A percentile compares a stretch with the other conserved stretches of the same genome.
Conservation (phyloP, 306 rosid genomes). For the Castanopsis chinensis region DNA sequence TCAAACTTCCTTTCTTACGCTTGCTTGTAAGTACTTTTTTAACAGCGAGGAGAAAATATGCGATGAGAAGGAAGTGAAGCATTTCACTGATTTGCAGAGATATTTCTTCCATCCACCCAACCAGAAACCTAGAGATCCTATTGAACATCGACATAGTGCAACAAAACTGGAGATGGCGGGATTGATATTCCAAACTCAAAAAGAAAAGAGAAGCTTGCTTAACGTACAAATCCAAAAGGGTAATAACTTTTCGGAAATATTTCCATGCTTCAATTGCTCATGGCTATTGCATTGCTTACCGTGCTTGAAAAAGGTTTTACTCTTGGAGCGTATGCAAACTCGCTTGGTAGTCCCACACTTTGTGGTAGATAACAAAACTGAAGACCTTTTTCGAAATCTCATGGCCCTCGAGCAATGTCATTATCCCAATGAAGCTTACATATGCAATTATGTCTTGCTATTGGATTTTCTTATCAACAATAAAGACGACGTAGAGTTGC, state of each 20-base stretch:
- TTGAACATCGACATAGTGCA: background rate
- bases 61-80: background rate
- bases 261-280: background rate
- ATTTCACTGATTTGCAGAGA: background rate
- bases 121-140: accelerated
- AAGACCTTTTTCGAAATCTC: too few species aligned
- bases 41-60: accelerated
- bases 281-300: slow-evolving; percentile 4
- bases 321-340: background rate
- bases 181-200: too few species aligned
- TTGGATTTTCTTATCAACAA: too few species aligned
- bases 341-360: slow-evolving; percentile 3
- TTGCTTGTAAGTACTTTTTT: background rate
- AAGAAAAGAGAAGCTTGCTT: background rate
- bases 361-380: too few species aligned
- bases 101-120: accelerated
- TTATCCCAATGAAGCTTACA: too few species aligned
- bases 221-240: background rate
- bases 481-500: background rate
- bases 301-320: background rate
- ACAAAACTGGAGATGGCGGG: too few species aligned
- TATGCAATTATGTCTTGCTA: too few species aligned
- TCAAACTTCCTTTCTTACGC: background rate
- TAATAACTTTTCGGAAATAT: background rate
- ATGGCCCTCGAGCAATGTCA: too few species aligned